A percentile compares a stretch with the other conserved stretches of the same genome.
Evolutionary conservation across 2,329 filamentous ascomycete genomes (phyloP).

Genomic region (Diaporthe destruens): DNA sequence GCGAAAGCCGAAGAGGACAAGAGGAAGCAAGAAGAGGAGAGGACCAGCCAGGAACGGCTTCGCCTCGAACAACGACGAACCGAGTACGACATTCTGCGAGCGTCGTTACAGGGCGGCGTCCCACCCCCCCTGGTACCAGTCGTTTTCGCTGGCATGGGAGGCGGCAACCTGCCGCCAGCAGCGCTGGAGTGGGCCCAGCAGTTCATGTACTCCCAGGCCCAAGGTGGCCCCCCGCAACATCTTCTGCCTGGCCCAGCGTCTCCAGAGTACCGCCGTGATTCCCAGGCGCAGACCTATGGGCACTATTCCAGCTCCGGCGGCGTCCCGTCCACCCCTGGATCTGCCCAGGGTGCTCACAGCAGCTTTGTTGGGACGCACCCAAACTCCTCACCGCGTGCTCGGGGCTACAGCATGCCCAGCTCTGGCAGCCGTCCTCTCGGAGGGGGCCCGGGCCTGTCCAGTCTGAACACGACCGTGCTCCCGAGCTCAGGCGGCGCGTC

Average conservation of each 20-base stretch:
- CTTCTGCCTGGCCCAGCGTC: slow-evolving; percentile 63
- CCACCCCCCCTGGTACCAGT: slow-evolving; percentile 81
- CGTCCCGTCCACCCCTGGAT: slow-evolving; percentile 59
- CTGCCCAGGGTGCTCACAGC: slow-evolving; percentile 53
- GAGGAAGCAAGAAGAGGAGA: slow-evolving; percentile 81
- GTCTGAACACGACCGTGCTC: slow-evolving; percentile 60
- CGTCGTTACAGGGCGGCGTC: slow-evolving; percentile 77
- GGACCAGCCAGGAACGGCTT: slow-evolving; percentile 72
- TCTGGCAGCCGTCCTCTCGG: slow-evolving; percentile 52
- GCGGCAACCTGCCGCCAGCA: slow-evolving; percentile 70
- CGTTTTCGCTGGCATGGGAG: slow-evolving; percentile 79
- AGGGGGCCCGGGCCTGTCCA: slow-evolving; percentile 56
- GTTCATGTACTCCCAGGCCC: slow-evolving; percentile 65
- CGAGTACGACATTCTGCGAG: slow-evolving; percentile 78
- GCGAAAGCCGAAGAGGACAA: slow-evolving; percentile 81
- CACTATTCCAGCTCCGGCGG: slow-evolving; percentile 57
- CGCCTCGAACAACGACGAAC: slow-evolving; percentile 79
- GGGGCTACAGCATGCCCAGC: slow-evolving; percentile 63
- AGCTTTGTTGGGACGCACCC: slow-evolving; percentile 60
- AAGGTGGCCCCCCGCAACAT: slow-evolving; percentile 63
- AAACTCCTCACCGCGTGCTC: slow-evolving; percentile 62
- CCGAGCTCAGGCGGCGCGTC: slow-evolving; percentile 53
- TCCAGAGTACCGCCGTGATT: slow-evolving; percentile 68
- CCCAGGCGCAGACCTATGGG: slow-evolving; percentile 57
- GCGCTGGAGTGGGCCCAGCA: slow-evolving; percentile 78